Evolutionary conservation across 2,329 filamentous ascomycete species (phyloP), one percentile per base, ranked within the genome.

Genomic region (Atkinsonella texensis): DNA sequence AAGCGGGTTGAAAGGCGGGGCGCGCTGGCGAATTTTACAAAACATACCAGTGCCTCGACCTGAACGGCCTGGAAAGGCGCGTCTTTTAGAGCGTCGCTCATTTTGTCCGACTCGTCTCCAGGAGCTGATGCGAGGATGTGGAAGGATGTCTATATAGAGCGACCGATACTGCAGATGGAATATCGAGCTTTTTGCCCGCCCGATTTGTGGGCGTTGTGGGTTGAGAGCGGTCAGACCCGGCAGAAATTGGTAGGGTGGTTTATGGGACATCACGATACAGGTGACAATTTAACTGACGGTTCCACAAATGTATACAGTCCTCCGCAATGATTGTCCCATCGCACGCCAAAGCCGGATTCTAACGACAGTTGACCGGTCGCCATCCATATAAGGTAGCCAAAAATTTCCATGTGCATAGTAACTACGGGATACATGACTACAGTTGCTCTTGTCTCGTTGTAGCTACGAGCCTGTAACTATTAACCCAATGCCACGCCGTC

Each of bases 11-110:
- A 53, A 54, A 63, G 64, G 67, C 67, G 68, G 67, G 66, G 65
- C 62, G 63, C 28, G 46, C 28, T 43, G 47, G 46, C 13, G 23
- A 38, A 52, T 39, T 52, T 55, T 54, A 52, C 59, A 55, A 55
- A 54, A 67, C 83, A 68, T 79, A 95, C 91, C 77, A 97, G 77
- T 65, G 91, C 89, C 77, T 95, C 90, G 66, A 97, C 85, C 76
- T 95, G 89, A 63, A 96, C 88, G 71, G 88, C 80, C 77, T 84
- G 86, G 72, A 94, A 79, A 69, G 87, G 81, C 68, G 73, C 72
- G 68, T 88, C 83, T 74, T 83, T 85, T 56, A 66, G 61, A 62
- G 69, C 65, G 59, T 83, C 80, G 60, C 73, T 77, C 80, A 83
- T 83, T 59, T 65, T 79, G 62, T 59, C 60, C 59, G 60, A 43